Conservation (phyloP, 192 early-diverging fungal species). For the Gryganskiella cystojenkinii region DNA sequence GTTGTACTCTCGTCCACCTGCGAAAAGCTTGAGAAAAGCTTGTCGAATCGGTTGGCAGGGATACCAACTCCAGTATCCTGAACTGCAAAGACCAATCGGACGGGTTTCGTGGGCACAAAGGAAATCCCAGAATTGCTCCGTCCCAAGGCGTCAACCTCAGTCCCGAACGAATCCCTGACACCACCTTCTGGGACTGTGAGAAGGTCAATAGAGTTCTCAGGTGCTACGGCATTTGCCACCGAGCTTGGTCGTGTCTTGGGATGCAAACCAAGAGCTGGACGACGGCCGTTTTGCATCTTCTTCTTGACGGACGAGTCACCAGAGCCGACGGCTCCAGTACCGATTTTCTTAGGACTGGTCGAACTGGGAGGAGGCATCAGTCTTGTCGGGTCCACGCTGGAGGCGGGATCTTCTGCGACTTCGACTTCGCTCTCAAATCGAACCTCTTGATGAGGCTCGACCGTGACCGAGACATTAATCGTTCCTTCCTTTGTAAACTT, state of each 20-base stretch:
- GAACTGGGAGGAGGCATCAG: conserved; percentile 8
- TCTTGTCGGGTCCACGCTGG: conserved; percentile 4
- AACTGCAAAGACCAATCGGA: conserved; percentile 49
- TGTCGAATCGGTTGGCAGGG: conserved; percentile 60
- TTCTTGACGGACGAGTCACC: no score
- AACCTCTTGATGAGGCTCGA: conserved; percentile 29
- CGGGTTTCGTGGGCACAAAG: conserved; percentile 16
- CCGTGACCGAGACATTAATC: conserved; percentile 43
- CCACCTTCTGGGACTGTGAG: no score
- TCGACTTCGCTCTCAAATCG: conserved; percentile 11
- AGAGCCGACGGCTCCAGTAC: no score
- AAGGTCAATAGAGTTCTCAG: no score
- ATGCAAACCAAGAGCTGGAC: no score
- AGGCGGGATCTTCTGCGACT: no score
- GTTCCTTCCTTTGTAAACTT: conserved; percentile 63
- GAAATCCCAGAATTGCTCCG: conserved; percentile 10
- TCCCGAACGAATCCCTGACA: no score
- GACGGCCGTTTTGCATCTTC: no score
- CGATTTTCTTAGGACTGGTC: background rate
- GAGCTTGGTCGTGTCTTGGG: no score
- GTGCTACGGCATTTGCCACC: no score
- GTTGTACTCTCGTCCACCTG: conserved; percentile 71
- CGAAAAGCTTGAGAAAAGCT: conserved; percentile 72
- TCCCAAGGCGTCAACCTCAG: no score
- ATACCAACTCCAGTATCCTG: conserved; percentile 77